These are phyloP conservation scores for Fusarium hostae DNA, from an alignment of 2,329 filamentous ascomycete species.

Conservation along the genomic window DNA sequence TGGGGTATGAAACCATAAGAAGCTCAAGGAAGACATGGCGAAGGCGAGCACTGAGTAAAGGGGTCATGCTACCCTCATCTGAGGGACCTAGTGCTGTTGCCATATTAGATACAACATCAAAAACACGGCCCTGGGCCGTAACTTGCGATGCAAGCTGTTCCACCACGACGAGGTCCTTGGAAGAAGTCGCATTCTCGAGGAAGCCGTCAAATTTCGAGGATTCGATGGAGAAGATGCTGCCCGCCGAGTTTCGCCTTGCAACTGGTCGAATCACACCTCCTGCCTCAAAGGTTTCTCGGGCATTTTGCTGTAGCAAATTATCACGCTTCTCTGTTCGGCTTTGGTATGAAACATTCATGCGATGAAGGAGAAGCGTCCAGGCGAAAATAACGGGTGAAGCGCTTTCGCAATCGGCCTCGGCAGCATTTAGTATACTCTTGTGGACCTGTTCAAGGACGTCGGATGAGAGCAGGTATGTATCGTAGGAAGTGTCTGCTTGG, in stretches of 20 bases:
- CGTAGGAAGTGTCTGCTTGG: slow-evolving; percentile 52
- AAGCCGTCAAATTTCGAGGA: slow-evolving; percentile 69
- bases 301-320: slow-evolving; percentile 66
- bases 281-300: slow-evolving; percentile 66
- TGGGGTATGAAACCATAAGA: slow-evolving; percentile 72
- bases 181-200: slow-evolving; percentile 60
- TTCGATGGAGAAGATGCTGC: slow-evolving; percentile 71
- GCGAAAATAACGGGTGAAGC: slow-evolving; percentile 81
- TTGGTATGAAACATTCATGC: slow-evolving; percentile 72
- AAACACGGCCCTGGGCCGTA: slow-evolving; percentile 63
- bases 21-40: slow-evolving; percentile 76
- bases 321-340: slow-evolving; percentile 70
- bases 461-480: slow-evolving; percentile 75
- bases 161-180: slow-evolving; percentile 63
- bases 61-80: slow-evolving; percentile 59
- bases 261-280: slow-evolving; percentile 54
- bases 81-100: slow-evolving; percentile 59
- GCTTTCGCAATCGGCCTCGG: slow-evolving; percentile 65
- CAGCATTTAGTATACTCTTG: slow-evolving; percentile 71
- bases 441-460: slow-evolving; percentile 79
- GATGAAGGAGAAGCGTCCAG: slow-evolving; percentile 81
- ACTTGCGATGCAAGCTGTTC: slow-evolving; percentile 62
- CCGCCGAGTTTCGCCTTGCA: slow-evolving; percentile 67
- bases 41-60: slow-evolving; percentile 69
- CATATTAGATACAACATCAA: slow-evolving; percentile 65